These are phyloP conservation scores for Cryptosporidium andersoni DNA, from an alignment of 169 alveolate species.

Conservation along the genomic window DNA sequence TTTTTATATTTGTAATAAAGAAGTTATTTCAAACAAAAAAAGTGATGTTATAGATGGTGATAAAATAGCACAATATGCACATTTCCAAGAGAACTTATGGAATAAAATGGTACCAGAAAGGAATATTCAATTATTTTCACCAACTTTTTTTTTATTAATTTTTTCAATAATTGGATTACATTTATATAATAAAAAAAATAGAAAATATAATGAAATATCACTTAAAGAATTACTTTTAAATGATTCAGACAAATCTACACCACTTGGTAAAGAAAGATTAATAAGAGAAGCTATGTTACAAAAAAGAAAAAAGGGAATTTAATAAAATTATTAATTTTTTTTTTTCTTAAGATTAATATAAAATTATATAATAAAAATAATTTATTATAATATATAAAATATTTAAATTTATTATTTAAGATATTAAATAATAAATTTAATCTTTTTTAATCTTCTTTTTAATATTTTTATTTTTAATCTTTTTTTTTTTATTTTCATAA, in stretches of 20 bases:
- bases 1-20: neutral
- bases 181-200: slow-evolving; percentile 6
- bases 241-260: neutral
- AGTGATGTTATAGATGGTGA: slow-evolving; percentile 13
- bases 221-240: neutral
- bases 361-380: neutral
- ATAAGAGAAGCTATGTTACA: neutral
- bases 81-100: slow-evolving; percentile 34
- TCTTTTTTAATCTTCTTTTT: slow-evolving; percentile 1
- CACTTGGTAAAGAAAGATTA: neutral
- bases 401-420: neutral
- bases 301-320: neutral
- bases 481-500: neutral
- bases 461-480: neutral
- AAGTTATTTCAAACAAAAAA: neutral
- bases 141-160: slow-evolving; percentile 10
- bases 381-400: neutral
- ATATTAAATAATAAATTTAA: neutral
- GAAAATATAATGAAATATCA: neutral
- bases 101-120: slow-evolving; percentile 22
- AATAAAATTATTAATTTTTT: neutral
- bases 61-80: slow-evolving; percentile 12
- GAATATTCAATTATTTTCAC: slow-evolving; percentile 1
- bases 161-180: slow-evolving; percentile 7
- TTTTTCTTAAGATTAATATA: neutral